Percentiles rank a stretch among this genome's conserved stretches.
Evolutionary conservation across 2,329 filamentous ascomycete genomes (phyloP).

Genomic region (Ascochyta viciae-villosae): DNA sequence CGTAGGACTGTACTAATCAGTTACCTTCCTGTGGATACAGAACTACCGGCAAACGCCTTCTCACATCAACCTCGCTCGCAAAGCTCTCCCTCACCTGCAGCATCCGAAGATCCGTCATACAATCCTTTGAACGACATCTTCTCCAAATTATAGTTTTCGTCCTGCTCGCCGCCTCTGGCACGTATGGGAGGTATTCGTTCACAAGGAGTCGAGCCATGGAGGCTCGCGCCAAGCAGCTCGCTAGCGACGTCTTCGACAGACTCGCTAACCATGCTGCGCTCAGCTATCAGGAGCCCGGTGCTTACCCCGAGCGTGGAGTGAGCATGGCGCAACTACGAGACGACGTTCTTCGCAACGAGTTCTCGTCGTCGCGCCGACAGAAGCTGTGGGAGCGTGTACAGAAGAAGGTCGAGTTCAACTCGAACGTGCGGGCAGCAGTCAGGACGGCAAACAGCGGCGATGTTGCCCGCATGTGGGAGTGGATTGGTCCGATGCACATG

Average conservation of each 20-base stretch:
- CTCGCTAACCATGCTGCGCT: conserved; percentile 84
- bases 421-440: conserved; percentile 83
- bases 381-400: conserved; percentile 84
- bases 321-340: conserved; percentile 89
- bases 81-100: conserved; percentile 85
- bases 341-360: conserved; percentile 83
- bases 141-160: conserved; percentile 72
- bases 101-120: conserved; percentile 77
- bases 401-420: conserved; percentile 88
- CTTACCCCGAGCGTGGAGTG: conserved; percentile 77
- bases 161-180: conserved; percentile 55
- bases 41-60: conserved; percentile 68
- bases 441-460: conserved; percentile 64
- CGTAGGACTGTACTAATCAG: conserved; percentile 77
- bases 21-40: conserved; percentile 74
- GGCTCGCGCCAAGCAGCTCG: conserved; percentile 79
- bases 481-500: conserved; percentile 67
- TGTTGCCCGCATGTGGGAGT: conserved; percentile 71
- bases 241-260: conserved; percentile 82
- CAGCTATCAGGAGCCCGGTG: conserved; percentile 69
- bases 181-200: conserved; percentile 72
- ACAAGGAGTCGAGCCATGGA: conserved; percentile 69
- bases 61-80: conserved; percentile 90
- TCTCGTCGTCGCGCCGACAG: conserved; percentile 77
- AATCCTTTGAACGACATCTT: conserved; percentile 86